Base-by-base conservation (phyloP, 805 yeast genomes). In the Saturnispora hagleri region DNA sequence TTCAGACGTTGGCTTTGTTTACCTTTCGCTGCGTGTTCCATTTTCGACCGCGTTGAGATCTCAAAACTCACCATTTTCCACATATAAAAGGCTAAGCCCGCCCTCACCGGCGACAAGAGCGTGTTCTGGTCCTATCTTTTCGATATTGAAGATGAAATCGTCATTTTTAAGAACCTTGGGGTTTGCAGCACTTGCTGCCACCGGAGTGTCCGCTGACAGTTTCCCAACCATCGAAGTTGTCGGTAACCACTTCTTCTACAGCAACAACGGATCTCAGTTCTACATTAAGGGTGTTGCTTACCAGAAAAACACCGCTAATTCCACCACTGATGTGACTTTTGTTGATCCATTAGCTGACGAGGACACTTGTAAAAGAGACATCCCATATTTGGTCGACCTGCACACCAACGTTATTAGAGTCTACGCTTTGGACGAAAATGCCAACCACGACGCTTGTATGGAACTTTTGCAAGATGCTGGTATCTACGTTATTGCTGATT, bases 251-350 rank as follows among this genome's bases (percentile, higher is more conserved):
- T 89, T 91, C 69, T 89, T 84, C 68, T 78, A 80, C 68, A 69
- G 82, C 18, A 74, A 73, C 57, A 79, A 82, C 57, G 91, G 89
- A 10, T 77, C 85, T 43, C 95, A 88, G 70, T 90, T 90, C 70
- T 90, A 82, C 69, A 77, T 90, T 62, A 83, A 81, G 62, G 97
- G 97, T 58, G 77, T 89, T 48, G 95, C 96, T 0, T 89, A 89
- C 69, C 97, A 89, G 69, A 81, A 84, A 43, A 77, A 82, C 58
- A 74, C 81, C 13, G 77, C 79, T 49, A 74, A 73, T 62, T 73
- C 72, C 62, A 60, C 61, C 60, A 64, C 61, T 27, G 60, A 53
- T 52, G 65, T 59, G 1, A 58, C 65, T 12, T 76, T 72, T 56
- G 74, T 79, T 46, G 97, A 91, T 68, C 95, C 97, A 1, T 73